Evolutionary conservation across 75 land plant genomes (phyloP).

Genomic region (Cupressus sempervirens): DNA sequence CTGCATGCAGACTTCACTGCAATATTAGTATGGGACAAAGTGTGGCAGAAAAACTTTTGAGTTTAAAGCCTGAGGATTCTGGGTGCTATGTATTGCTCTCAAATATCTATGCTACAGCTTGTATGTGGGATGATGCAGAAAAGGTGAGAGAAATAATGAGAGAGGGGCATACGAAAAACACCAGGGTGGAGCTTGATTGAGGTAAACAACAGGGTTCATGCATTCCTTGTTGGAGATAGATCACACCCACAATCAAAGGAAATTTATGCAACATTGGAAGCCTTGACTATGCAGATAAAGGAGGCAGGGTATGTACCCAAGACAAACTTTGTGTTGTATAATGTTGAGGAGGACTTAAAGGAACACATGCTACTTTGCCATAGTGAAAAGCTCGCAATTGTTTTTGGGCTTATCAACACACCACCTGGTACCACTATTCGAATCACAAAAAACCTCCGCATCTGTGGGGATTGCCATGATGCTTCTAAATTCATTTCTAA

Average conservation of each 20-base stretch:
- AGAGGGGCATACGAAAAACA: conserved; percentile 10
- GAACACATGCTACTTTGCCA: conserved; percentile 14
- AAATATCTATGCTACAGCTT: conserved; percentile 19
- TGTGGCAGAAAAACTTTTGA: conserved; percentile 12
- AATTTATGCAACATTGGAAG: conserved; percentile 16
- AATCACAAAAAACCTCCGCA: conserved; percentile 21
- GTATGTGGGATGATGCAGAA: conserved; percentile 21
- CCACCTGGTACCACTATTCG: conserved; percentile 16
- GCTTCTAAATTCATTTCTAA: conserved; percentile 24
- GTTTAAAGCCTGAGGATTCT: conserved; percentile 19
- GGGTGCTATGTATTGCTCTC: conserved; percentile 22
- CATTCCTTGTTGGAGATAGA: conserved; percentile 11
- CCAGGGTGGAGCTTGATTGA: conserved; percentile 25
- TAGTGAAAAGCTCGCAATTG: conserved; percentile 29
- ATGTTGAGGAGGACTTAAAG: conserved; percentile 24
- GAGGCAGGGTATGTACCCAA: conserved; percentile 18
- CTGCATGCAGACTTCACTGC: conserved; percentile 16
- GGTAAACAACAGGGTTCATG: conserved; percentile 8
- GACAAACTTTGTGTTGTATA: conserved; percentile 15
- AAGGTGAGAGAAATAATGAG: conserved; percentile 15
- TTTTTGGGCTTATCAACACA: conserved; percentile 25
- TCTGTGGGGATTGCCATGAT: conserved; percentile 23
- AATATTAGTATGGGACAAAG: conserved; percentile 9
- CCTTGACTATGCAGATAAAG: conserved; percentile 13
- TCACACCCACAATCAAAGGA: conserved; percentile 11